These are phyloP conservation scores for Paramecium bursaria DNA, from an alignment of 73 alveolate genomes.

Conservation along the genomic window DNA sequence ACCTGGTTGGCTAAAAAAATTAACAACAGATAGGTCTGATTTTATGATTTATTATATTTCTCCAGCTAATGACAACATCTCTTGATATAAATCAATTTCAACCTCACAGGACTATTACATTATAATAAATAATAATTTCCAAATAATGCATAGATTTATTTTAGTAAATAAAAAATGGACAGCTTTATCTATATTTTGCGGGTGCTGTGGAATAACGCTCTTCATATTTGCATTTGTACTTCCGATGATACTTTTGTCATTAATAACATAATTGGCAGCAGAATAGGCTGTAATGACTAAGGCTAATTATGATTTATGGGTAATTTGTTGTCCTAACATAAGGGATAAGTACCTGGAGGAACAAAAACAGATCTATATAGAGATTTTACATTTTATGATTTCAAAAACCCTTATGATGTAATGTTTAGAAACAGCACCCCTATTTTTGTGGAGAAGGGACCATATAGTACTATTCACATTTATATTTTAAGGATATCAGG, in stretches of 20 bases:
- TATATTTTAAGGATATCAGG: neutral
- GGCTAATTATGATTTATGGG: constrained; percentile 54
- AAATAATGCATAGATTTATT: too few species aligned
- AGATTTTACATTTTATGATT: constrained; percentile 46
- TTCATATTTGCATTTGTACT: constrained; percentile 5
- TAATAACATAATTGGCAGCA: constrained; percentile 8
- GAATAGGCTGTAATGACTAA: constrained; percentile 30
- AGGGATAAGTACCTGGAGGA: constrained; percentile 56
- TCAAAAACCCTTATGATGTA: constrained; percentile 51
- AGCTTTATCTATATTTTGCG: too few species aligned
- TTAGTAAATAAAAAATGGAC: too few species aligned
- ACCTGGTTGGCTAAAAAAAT: too few species aligned
- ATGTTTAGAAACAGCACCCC: constrained; percentile 44
- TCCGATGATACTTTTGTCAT: neutral
- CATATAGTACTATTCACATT: neutral
- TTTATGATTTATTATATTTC: too few species aligned
- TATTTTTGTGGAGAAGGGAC: constrained; percentile 39
- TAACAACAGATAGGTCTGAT: too few species aligned
- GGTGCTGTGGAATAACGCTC: constrained; percentile 24
- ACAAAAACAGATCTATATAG: constrained; percentile 20
- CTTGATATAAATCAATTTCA: too few species aligned
- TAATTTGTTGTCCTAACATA: neutral
- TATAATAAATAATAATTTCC: too few species aligned
- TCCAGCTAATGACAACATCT: too few species aligned
- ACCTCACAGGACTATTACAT: too few species aligned